Conservation (phyloP, 2,329 filamentous ascomycete genomes). For the Fusarium annulatum region DNA sequence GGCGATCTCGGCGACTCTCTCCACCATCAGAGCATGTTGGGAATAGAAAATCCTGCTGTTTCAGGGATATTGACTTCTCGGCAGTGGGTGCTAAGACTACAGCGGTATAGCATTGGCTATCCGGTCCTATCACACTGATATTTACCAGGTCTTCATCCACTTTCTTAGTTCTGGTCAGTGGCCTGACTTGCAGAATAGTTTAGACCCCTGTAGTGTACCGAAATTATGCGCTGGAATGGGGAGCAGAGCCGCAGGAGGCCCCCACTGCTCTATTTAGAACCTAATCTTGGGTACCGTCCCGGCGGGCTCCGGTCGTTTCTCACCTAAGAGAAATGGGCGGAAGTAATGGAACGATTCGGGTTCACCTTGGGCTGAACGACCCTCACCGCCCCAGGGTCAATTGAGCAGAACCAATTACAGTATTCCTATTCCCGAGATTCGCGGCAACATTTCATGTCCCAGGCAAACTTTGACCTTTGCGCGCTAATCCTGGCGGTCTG, state of each 20-base stretch:
- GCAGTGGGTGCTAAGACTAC: neutral
- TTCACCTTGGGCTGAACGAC: neutral
- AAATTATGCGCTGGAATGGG: neutral
- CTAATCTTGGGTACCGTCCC: neutral
- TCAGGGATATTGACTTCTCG: neutral
- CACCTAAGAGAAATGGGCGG: neutral
- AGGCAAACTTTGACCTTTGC: accelerated
- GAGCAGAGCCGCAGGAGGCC: neutral
- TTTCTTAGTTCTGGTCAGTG: neutral
- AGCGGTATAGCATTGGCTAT: neutral
- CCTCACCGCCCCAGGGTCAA: neutral
- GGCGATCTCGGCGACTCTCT: conserved; percentile 1
- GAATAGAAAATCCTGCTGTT: neutral
- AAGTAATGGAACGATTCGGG: neutral
- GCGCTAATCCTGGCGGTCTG: neutral
- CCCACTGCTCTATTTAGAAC: neutral
- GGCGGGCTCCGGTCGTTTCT: neutral
- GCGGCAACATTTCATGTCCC: neutral
- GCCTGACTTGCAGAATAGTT: conserved; percentile 1
- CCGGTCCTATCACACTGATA: neutral
- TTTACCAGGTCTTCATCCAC: neutral
- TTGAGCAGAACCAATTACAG: neutral
- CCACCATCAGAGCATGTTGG: neutral
- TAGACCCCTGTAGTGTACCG: neutral
- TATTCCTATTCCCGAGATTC: accelerated